phyloP scores from a whole-genome alignment of 1,284 basidiomycete genomes.

The Rhodotorula sp. region DNA sequence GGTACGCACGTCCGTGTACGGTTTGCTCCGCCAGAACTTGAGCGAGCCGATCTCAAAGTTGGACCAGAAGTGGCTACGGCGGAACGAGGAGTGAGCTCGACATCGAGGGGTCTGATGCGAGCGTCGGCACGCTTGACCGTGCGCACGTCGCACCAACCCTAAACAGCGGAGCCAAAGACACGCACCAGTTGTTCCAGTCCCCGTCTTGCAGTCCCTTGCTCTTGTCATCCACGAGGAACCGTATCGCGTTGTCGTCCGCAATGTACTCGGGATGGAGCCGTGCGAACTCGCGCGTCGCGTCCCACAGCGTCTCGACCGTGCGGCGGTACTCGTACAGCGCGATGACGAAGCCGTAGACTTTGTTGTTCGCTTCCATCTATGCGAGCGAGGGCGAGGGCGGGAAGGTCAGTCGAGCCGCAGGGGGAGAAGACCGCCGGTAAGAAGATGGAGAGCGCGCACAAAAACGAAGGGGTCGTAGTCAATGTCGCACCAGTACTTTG shows the following conservation, averaged over 20 bases:
- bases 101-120: too few species aligned
- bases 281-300: slow-evolving; percentile 60
- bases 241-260: slow-evolving; percentile 68
- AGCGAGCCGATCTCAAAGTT: slow-evolving; percentile 66
- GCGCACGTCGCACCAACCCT: too few species aligned
- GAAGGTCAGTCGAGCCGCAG: background rate
- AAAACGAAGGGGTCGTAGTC: slow-evolving; percentile 47
- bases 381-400: background rate
- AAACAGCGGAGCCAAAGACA: background rate
- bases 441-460: slow-evolving; percentile 7
- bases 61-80: slow-evolving; percentile 58
- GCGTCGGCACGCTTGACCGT: too few species aligned
- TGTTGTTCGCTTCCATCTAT: slow-evolving; percentile 42
- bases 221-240: slow-evolving; percentile 70
- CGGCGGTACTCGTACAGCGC: slow-evolving; percentile 74
- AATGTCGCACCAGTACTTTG: slow-evolving; percentile 44
- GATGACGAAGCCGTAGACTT: slow-evolving; percentile 51
- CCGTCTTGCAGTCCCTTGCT: slow-evolving; percentile 74
- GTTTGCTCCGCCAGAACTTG: slow-evolving; percentile 76
- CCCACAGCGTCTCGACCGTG: slow-evolving; percentile 79
- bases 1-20: slow-evolving; percentile 61
- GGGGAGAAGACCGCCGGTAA: background rate
- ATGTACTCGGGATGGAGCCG: slow-evolving; percentile 68
- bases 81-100: too few species aligned
- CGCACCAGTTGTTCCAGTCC: slow-evolving; percentile 32